Evolutionary conservation across 106 monocot species (phyloP), one percentile per base, ranked within the genome.

Genomic region (Acorus gramineus): DNA sequence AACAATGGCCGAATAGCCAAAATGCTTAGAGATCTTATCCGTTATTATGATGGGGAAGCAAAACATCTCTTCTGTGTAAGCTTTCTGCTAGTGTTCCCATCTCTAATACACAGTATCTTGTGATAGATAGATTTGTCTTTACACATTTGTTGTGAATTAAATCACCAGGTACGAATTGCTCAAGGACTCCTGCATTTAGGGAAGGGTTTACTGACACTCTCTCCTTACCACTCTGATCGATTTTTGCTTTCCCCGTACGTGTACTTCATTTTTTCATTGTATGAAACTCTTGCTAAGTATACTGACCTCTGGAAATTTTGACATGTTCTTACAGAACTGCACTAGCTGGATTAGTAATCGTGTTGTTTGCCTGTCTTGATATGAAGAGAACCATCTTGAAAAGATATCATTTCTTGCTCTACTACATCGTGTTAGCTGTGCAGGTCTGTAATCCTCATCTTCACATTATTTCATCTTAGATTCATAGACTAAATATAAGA

Each of bases 1-100:
- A 96, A 96, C 51, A 96, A 91, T 76, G 95, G 87, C 50, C 82
- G 96, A 47, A 96, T 96, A 72, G 87, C 96, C 63, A 81, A 85
- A 66, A 91, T 96, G 96, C 91, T 95, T 73, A 78, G 96, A 6
- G 91, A 87, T 49, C 91, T 96, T 59, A 91, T 90, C 28, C 90
- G 96, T 73, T 96, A 96, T 55, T 96, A 91, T 62, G 90, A 96
- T 75, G 91, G 91, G 75, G 96, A 96, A 81, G 87, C 91, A 70
- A 87, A 81, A 3, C 90, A 96, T 56, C 87, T 96, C 44, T 96
- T 96, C 61, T 96, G 96, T 67, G 96, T 96, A 83, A 76, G 96
- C 45, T 60, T 53, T 7, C 12, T 9, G 3, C 7, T 65, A 6
- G 4, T 9, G 10, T 3, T 66, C 42, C 5, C 50, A 42, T 53